These are phyloP conservation scores for Colletotrichum liriopes DNA, from an alignment of 2,329 filamentous ascomycete genomes.

Conservation along the genomic window DNA sequence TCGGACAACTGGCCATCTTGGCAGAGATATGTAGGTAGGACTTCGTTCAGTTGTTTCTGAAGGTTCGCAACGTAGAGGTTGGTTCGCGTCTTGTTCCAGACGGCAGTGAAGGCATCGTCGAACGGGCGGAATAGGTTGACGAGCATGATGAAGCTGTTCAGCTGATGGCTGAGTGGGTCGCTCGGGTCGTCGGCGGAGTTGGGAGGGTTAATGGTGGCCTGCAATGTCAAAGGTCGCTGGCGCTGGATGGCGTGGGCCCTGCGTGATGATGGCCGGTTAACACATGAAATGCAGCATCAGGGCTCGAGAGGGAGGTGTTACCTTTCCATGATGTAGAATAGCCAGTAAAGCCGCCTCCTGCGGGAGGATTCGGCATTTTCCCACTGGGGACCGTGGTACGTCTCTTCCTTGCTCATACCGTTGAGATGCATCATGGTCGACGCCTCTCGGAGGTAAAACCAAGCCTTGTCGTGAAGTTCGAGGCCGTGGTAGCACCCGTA, in stretches of 20 bases:
- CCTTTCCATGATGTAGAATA: constrained; percentile 81
- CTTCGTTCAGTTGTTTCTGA: constrained; percentile 74
- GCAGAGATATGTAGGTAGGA: constrained; percentile 67
- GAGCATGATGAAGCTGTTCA: constrained; percentile 72
- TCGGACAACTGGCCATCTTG: constrained; percentile 70
- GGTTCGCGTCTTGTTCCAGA: constrained; percentile 77
- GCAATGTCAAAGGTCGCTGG: constrained; percentile 78
- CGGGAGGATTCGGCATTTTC: constrained; percentile 74
- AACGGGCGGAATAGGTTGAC: constrained; percentile 77
- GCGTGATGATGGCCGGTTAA: constrained; percentile 19
- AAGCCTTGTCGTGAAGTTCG: constrained; percentile 82
- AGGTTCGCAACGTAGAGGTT: constrained; percentile 72
- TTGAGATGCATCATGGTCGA: constrained; percentile 77
- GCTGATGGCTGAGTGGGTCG: constrained; percentile 67
- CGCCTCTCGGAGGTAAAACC: constrained; percentile 85
- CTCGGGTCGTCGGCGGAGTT: constrained; percentile 73
- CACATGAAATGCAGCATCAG: constrained; percentile 29
- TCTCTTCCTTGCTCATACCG: constrained; percentile 74
- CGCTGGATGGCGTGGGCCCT: constrained; percentile 81
- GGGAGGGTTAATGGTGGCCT: constrained; percentile 78
- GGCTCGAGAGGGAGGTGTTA: constrained; percentile 51
- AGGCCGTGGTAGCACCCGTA: constrained; percentile 81
- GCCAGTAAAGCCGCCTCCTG: constrained; percentile 79
- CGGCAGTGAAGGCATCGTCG: constrained; percentile 74
- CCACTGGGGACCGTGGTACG: constrained; percentile 68